Evolutionary conservation across 2,329 filamentous ascomycete genomes (phyloP).

Genomic region (Fusarium brachygibbosum): DNA sequence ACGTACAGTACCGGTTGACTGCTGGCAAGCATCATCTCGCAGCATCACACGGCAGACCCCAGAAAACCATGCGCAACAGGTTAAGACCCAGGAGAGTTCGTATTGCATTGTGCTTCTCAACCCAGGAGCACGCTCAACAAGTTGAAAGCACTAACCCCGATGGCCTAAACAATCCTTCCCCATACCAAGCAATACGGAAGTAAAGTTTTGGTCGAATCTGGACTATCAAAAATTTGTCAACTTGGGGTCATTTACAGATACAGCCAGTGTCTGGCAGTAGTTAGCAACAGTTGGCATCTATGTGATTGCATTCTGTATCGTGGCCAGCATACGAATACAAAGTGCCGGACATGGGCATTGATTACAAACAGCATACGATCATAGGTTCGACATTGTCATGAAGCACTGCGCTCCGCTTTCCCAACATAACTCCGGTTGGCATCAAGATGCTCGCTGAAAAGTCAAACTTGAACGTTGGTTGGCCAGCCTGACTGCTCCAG

Average conservation of each 20-base stretch:
- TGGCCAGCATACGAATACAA: no score
- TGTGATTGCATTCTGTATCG: no score
- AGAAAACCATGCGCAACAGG: slow-evolving; percentile 19
- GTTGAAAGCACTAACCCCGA: slow-evolving; percentile 28
- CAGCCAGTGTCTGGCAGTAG: slow-evolving; percentile 25
- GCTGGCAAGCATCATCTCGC: slow-evolving; percentile 35
- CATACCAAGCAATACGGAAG: slow-evolving; percentile 21
- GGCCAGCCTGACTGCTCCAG: neutral
- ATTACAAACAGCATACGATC: neutral
- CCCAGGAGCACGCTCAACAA: slow-evolving; percentile 3
- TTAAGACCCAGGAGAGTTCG: slow-evolving; percentile 1
- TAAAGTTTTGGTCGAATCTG: neutral
- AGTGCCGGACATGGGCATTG: no score
- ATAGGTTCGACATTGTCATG: neutral
- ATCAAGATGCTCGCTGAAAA: neutral
- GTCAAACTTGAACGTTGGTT: neutral
- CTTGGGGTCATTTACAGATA: neutral
- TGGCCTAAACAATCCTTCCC: slow-evolving; percentile 17
- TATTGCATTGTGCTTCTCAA: slow-evolving; percentile 1
- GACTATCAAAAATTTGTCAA: neutral
- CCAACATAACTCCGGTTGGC: neutral
- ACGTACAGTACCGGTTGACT: slow-evolving; percentile 22
- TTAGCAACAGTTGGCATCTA: no score
- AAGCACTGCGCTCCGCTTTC: neutral
- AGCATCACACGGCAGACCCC: slow-evolving; percentile 21